phyloP scores from a whole-genome alignment of 2,329 filamentous ascomycete genomes.

The Harringtonia aguacate region DNA sequence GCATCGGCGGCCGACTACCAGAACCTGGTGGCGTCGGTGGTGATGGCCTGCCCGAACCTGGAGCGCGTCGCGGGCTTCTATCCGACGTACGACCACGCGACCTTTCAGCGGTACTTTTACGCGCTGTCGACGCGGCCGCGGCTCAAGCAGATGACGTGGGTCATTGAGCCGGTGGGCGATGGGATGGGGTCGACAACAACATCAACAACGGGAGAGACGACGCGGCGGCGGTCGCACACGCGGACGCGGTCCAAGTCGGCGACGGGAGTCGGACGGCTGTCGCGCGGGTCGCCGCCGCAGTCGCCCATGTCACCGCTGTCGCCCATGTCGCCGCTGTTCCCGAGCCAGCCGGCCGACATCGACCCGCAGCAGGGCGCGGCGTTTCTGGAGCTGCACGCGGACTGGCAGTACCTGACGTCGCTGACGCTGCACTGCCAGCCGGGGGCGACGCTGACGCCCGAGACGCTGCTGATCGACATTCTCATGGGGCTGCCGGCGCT shows the following conservation, averaged over 20 bases:
- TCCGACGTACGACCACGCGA: slow-evolving; percentile 40
- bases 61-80: slow-evolving; percentile 46
- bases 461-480: slow-evolving; percentile 39
- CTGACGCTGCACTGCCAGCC: slow-evolving; percentile 49
- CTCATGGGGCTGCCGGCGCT: slow-evolving; percentile 42
- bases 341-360: slow-evolving; percentile 12
- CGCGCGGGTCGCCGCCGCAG: slow-evolving; percentile 1
- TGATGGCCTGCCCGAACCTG: slow-evolving; percentile 56
- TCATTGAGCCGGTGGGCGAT: slow-evolving; percentile 31
- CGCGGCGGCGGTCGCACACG: not conserved
- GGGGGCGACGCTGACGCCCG: slow-evolving; percentile 41
- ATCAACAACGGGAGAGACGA: slow-evolving; percentile 6
- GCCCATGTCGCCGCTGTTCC: not conserved
- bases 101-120: slow-evolving; percentile 44
- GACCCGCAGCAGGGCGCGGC: slow-evolving; percentile 22
- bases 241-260: slow-evolving; percentile 3
- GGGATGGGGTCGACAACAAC: slow-evolving; percentile 11
- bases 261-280: too few relatives aligned
- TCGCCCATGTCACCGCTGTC: slow-evolving; percentile 1
- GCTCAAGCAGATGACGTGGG: slow-evolving; percentile 49
- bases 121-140: slow-evolving; percentile 46
- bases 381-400: slow-evolving; percentile 32
- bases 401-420: slow-evolving; percentile 44
- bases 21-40: slow-evolving; percentile 45
- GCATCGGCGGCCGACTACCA: slow-evolving; percentile 38